Evolutionary conservation across 257 asterid genomes (phyloP).

Genomic region (Leptodermis oblonga): DNA sequence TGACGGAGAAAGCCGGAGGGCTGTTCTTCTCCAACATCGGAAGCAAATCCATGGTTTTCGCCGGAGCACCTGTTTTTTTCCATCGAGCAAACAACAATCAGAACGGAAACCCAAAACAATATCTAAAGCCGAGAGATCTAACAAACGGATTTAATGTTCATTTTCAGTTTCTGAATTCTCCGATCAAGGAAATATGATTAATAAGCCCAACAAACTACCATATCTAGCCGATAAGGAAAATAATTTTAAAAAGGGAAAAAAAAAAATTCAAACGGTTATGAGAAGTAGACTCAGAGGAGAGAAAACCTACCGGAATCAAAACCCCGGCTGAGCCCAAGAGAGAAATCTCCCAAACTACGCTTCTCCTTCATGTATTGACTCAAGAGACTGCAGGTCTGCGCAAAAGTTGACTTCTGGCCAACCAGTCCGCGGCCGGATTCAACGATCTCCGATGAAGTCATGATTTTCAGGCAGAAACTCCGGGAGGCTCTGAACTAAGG

Average conservation of each 20-base stretch:
- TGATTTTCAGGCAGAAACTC: neutral
- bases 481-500: no score
- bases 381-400: conserved; percentile 61
- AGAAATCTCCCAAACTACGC: conserved; percentile 64
- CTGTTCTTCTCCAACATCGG: conserved; percentile 35
- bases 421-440: conserved; percentile 44
- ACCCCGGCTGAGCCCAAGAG: conserved; percentile 42
- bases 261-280: neutral
- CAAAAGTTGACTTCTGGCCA: conserved; percentile 56
- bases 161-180: no score
- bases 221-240: neutral
- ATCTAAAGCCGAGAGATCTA: neutral
- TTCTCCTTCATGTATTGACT: conserved; percentile 77
- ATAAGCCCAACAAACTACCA: neutral
- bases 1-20: conserved; percentile 4
- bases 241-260: neutral
- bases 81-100: neutral
- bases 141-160: neutral
- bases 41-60: conserved; percentile 41
- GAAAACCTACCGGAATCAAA: conserved; percentile 18
- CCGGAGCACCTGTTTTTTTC: conserved; percentile 32
- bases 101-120: neutral
- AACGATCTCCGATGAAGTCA: conserved; percentile 44
- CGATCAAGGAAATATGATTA: neutral
- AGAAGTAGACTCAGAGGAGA: neutral